Percentiles rank a stretch among this genome's conserved stretches.
Conservation (phyloP, 2,329 filamentous ascomycete genomes). For the Phialocephala sp. region DNA sequence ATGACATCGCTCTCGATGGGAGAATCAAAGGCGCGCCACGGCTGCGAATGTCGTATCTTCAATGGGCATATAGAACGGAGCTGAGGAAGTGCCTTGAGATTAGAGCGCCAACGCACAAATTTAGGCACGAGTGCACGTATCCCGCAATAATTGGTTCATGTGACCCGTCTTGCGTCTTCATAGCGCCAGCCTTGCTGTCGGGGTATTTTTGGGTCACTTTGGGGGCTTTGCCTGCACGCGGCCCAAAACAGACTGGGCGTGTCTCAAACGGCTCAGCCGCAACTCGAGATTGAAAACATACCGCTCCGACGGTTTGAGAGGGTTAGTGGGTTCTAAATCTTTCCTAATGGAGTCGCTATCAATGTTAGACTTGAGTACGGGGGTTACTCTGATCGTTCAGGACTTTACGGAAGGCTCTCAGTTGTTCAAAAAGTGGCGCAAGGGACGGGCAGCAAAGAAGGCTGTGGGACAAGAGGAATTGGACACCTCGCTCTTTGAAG, state of each 20-base stretch:
- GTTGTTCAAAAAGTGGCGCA: slow-evolving; percentile 27
- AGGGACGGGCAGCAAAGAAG: slow-evolving; percentile 25
- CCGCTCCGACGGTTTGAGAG: background rate
- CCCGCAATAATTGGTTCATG: too few relatives aligned
- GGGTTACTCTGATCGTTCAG: slow-evolving; percentile 24
- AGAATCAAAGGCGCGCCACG: too few relatives aligned
- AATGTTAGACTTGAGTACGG: slow-evolving; percentile 16
- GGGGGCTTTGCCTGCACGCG: slow-evolving; percentile 8
- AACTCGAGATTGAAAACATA: background rate
- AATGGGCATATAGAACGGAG: too few relatives aligned
- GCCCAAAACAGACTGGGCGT: background rate
- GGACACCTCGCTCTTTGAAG: slow-evolving; percentile 22
- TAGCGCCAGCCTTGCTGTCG: slow-evolving; percentile 9
- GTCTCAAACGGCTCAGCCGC: slow-evolving; percentile 13
- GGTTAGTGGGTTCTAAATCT: background rate
- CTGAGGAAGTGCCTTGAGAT: too few relatives aligned
- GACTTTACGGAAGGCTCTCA: slow-evolving; percentile 23
- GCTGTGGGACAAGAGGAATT: slow-evolving; percentile 28
- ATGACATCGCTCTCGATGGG: too few relatives aligned
- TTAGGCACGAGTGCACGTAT: too few relatives aligned
- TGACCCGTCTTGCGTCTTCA: background rate
- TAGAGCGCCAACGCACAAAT: too few relatives aligned
- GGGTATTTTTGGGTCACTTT: slow-evolving; percentile 6
- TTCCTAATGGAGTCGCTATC: slow-evolving; percentile 22
- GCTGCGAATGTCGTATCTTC: too few relatives aligned